phyloP scores from a whole-genome alignment of 768 basidiomycete genomes.

The Podaxis carcinomalis region DNA sequence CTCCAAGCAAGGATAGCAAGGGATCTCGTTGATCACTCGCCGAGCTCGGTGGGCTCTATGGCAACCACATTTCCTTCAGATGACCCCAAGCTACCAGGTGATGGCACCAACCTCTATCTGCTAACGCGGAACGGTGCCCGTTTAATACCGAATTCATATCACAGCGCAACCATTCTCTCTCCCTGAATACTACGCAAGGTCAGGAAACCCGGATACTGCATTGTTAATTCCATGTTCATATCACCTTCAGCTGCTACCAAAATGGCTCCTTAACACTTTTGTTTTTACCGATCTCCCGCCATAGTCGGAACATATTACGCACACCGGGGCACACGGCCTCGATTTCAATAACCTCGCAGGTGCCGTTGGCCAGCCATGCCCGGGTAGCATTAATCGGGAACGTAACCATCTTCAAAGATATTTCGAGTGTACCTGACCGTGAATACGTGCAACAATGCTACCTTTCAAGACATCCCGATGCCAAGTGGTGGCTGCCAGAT shows the following conservation, averaged over 20 bases:
- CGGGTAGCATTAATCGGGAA: conserved; percentile 49
- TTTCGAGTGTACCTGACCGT: conserved; percentile 24
- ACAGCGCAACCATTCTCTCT: conserved; percentile 45
- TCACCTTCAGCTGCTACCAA: conserved; percentile 33
- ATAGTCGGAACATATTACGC: conserved; percentile 44
- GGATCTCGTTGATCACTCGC: conserved; percentile 33
- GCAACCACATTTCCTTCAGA: conserved; percentile 43
- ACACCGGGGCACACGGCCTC: conserved; percentile 37
- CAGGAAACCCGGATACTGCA: background rate
- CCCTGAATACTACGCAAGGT: conserved; percentile 50
- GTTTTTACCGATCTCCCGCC: conserved; percentile 51
- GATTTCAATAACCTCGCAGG: conserved; percentile 35
- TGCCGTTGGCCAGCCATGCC: conserved; percentile 38
- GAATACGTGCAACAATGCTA: conserved; percentile 37
- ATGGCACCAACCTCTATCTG: conserved; percentile 6
- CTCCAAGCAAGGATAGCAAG: conserved; percentile 38
- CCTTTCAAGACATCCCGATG: conserved; percentile 43
- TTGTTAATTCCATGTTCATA: background rate
- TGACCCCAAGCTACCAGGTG: conserved; percentile 35
- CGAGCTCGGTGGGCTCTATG: conserved; percentile 40
- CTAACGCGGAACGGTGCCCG: background rate
- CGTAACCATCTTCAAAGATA: conserved; percentile 38
- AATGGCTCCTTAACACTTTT: conserved; percentile 52
- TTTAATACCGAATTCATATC: conserved; percentile 12
- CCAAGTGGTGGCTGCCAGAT: conserved; percentile 47